Evolutionary conservation across 345 rosid species (phyloP).

Genomic region (Eucalyptus virginea): DNA sequence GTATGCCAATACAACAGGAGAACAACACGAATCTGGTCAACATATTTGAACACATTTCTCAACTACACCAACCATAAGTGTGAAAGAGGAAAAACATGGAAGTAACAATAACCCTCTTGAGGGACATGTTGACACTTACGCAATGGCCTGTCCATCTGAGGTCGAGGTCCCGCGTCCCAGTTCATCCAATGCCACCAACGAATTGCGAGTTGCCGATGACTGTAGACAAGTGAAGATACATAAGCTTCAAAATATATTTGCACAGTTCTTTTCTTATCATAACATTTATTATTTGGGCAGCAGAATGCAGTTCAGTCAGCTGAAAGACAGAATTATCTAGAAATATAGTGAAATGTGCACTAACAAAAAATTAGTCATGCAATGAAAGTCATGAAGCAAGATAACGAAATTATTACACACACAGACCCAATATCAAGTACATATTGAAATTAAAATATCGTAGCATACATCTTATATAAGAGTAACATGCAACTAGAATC

Average conservation of each 20-base stretch:
- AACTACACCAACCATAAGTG: background rate
- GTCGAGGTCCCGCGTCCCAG: slow-evolving; percentile 98
- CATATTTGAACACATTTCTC: background rate
- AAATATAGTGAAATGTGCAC: background rate
- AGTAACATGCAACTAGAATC: background rate
- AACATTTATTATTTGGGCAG: background rate
- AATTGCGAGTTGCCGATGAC: slow-evolving; percentile 72
- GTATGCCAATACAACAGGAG: background rate
- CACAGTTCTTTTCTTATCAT: background rate
- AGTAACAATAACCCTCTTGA: background rate
- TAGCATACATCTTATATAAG: background rate
- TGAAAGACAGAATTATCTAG: background rate
- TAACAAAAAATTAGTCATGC: background rate
- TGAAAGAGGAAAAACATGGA: background rate
- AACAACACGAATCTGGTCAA: background rate
- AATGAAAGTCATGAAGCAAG: background rate
- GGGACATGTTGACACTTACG: slow-evolving; percentile 30
- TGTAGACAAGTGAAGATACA: slow-evolving; percentile 6
- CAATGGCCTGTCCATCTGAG: slow-evolving; percentile 99
- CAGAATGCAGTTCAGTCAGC: background rate
- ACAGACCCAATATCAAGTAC: background rate
- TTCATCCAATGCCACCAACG: slow-evolving; percentile 90
- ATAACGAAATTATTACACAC: background rate
- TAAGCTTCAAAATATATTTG: background rate
- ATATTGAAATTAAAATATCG: background rate